Evolutionary conservation across 1,139 yeast species (phyloP), one percentile per base, ranked within the genome.

Genomic region (Geotrichum cucujoidarum): DNA sequence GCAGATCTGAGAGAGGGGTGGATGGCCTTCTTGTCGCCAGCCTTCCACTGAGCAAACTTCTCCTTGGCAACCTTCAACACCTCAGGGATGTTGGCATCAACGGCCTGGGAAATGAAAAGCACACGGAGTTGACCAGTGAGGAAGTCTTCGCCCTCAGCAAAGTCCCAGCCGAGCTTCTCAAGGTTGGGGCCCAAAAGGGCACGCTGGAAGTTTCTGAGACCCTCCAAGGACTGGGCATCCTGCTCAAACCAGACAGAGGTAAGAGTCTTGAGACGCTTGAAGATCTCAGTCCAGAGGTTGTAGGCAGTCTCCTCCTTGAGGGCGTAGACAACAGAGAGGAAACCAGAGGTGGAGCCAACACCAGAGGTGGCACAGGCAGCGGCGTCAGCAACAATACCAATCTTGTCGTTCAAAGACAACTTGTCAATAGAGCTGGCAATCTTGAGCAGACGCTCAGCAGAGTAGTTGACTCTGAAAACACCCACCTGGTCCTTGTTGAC

Each of bases 401-500:
- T 77, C 59, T 77, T 78, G 61, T 84, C 90, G 47, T 75, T 75
- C 6, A 77, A 64, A 2, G 82, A 69, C 40, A 83, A 68, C 47
- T 70, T 62, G 36, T 66, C 68, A 48, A 77, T 68, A 47, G 72
- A 65, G 2, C 74, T 67, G 20, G 63, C 64, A 34, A 60, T 53
- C 46, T 57, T 60, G 41, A 46, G 53, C 56, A 81, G 68, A 17
- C 83, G 65, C 8, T 65, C 65, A 2, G 74, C 68, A 22, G 81
- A 75, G 62, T 84, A 85, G 56, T 76, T 75, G 46, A 82, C 88
- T 51, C 92, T 74, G 63, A 78, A 83, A 45, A 81, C 78, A 1
- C 88, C 90, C 32, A 70, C 67, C 11, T 82, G 75, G 57, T 81
- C 75, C 52, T 75, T 76, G 69, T 84, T 84, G 54, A 84, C 64